Base-by-base conservation (phyloP, 352 stramenopile species). In the Hyaloperonospora arabidopsidis region DNA sequence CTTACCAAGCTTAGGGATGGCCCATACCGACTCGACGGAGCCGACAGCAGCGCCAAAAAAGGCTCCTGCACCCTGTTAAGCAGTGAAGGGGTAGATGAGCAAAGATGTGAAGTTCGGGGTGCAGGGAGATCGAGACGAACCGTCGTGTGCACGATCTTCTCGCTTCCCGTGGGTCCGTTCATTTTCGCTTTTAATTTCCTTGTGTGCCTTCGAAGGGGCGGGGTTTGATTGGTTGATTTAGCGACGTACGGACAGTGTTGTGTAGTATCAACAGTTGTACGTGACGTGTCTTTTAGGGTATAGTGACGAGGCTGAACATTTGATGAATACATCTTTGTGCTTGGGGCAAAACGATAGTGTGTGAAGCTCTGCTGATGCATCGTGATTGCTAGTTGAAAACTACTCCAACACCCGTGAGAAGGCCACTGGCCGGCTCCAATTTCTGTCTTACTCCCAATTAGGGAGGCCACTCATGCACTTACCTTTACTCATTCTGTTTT, bases 321-420 rank as follows among this genome's bases (percentile, higher is more conserved):
- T 1, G 0, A 21, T 1, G 12, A 0, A 21, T 1, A 12, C 49
- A 91, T 94, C 84, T 94, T 94, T 94, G 84, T 82, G 84, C 84
- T 93, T 94, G 84, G 84, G 84, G 84, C 84, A 94, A 94, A 84
- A 95, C 84, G 84, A 92, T 86, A 84, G 84, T 79, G 80, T 84
- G 82, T 95, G 84, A 95, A 93, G 84, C 82, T 93, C 59, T 92
- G 84, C 84, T 93, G 84, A 95, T 91, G 80, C 82, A 84, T 95
- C 84, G 84, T 95, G 83, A 91, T 95, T 95, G 84, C 84, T 95
- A 95, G 82, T 95, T 95, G 84, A 92, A 95, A 95, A 95, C 84
- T 95, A 95, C 79, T 95, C 84, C 84, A 95, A 95, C 68, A 79
- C 79, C 70, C 67, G 84, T 95, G 82, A 74, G 76, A 79, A 86